These are phyloP conservation scores for Ogataea neopini DNA, from an alignment of 805 yeast genomes.

Conservation along the genomic window DNA sequence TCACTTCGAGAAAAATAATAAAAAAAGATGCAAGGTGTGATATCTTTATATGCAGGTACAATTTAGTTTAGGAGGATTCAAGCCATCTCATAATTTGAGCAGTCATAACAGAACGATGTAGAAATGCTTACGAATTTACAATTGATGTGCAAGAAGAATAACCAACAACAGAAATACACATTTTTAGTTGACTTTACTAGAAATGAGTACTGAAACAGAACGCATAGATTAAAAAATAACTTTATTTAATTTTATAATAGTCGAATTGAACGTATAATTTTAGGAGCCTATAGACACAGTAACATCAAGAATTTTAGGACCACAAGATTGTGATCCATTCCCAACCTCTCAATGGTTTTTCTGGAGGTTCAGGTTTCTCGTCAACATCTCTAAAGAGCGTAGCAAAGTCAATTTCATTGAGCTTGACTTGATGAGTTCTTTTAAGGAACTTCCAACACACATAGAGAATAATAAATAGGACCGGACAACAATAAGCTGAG, in stretches of 20 bases:
- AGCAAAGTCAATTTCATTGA: slow-evolving; percentile 44
- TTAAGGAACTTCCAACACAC: slow-evolving; percentile 37
- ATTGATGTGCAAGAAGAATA: no score
- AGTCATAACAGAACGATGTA: no score
- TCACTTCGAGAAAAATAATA: not conserved
- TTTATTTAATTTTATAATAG: no score
- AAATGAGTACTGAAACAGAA: no score
- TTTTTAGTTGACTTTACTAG: no score
- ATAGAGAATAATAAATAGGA: slow-evolving; percentile 32
- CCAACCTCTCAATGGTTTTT: slow-evolving; percentile 19
- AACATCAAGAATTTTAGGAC: slow-evolving; percentile 12
- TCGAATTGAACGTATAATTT: no score
- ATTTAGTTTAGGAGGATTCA: not conserved
- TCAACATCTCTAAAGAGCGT: slow-evolving; percentile 34
- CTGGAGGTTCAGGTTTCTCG: slow-evolving; percentile 33
- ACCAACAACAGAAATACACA: no score
- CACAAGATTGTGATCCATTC: slow-evolving; percentile 17
- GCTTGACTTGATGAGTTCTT: slow-evolving; percentile 34
- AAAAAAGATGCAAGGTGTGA: not conserved
- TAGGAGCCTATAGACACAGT: no score
- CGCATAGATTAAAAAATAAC: no score
- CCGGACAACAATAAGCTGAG: slow-evolving; percentile 24
- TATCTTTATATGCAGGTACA: not conserved
- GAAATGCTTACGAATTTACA: no score
- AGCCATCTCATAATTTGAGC: not conserved